These are phyloP conservation scores for Acer negundo DNA, from an alignment of 345 rosid species.

Conservation along the genomic window DNA sequence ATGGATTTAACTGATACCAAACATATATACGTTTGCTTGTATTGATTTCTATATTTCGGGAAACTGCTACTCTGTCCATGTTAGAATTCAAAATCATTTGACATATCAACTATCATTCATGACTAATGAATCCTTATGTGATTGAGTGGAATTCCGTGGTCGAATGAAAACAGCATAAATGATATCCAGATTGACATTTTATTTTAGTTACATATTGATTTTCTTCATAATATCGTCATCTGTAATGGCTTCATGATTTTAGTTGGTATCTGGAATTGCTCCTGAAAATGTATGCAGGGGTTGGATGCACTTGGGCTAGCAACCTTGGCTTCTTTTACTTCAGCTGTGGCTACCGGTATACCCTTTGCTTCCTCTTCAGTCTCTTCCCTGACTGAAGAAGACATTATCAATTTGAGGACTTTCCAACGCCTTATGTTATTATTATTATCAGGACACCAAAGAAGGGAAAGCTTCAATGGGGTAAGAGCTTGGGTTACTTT, in stretches of 20 bases:
- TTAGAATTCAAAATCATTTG: not conserved
- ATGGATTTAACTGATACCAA: not conserved
- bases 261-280: constrained; percentile 16
- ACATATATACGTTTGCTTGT: not conserved
- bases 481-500: constrained; percentile 36
- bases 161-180: not conserved
- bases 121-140: not conserved
- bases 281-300: constrained; percentile 51
- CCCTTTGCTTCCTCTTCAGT: constrained; percentile 50
- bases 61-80: not conserved
- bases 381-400: constrained; percentile 72
- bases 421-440: constrained; percentile 66
- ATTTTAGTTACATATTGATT: not conserved
- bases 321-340: constrained; percentile 63
- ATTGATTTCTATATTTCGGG: not conserved
- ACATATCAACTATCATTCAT: not conserved
- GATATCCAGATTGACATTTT: not conserved
- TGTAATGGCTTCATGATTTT: not conserved
- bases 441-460: constrained; percentile 56
- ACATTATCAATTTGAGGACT: constrained; percentile 66
- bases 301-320: constrained; percentile 91
- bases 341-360: constrained; percentile 40
- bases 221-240: not conserved
- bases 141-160: not conserved
- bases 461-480: constrained; percentile 28